Conservation (phyloP, 2,329 filamentous ascomycete species). For the Sporothrix phasma region DNA sequence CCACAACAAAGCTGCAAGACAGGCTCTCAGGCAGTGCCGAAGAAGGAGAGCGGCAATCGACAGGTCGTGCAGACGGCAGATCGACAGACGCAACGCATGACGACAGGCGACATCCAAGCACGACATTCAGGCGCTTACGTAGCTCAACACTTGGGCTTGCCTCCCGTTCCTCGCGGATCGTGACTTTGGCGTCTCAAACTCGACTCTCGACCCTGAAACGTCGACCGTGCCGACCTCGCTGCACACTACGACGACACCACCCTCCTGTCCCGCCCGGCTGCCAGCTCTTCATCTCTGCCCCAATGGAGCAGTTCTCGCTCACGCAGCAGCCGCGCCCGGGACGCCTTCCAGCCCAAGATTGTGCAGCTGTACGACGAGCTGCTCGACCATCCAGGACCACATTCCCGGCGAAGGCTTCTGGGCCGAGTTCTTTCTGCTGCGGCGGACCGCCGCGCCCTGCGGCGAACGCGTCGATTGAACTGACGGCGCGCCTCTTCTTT, state of each 20-base stretch:
- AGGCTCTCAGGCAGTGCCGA: too few species aligned
- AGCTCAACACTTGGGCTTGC: neutral
- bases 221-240: neutral
- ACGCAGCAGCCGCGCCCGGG: conserved; percentile 84
- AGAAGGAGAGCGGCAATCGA: too few species aligned
- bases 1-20: neutral
- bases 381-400: conserved; percentile 33
- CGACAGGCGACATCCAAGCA: neutral
- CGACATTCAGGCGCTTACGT: too few species aligned
- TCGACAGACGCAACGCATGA: neutral
- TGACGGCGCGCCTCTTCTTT: conserved; percentile 65
- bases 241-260: neutral
- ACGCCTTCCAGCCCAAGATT: conserved; percentile 89
- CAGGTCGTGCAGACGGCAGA: neutral
- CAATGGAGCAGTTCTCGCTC: conserved; percentile 61
- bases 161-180: too few species aligned
- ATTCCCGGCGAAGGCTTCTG: conserved; percentile 78
- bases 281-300: neutral
- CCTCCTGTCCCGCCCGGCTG: neutral
- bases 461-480: conserved; percentile 56
- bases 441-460: conserved; percentile 60
- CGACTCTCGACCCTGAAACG: too few species aligned
- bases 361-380: conserved; percentile 78
- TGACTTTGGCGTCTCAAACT: too few species aligned
- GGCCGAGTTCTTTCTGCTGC: conserved; percentile 88